Evolutionary conservation across 257 asterid species (phyloP).

Genomic region (Solanum piurae): DNA sequence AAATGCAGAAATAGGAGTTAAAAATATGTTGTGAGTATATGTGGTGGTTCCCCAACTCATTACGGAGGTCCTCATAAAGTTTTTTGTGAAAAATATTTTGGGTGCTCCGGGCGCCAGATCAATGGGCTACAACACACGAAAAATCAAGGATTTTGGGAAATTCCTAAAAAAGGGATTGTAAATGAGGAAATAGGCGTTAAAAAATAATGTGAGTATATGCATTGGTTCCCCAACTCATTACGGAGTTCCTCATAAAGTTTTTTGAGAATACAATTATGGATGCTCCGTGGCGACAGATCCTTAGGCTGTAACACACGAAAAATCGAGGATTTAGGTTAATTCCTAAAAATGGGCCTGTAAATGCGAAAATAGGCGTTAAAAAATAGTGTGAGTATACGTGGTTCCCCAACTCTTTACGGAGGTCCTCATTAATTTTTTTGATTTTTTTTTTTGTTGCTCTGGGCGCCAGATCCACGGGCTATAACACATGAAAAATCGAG

Average conservation of each 20-base stretch:
- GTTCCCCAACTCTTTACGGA: background rate
- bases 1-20: no score
- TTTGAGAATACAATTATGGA: no score
- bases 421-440: background rate
- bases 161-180: no score
- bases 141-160: no score
- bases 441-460: accelerated
- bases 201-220: background rate
- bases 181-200: background rate
- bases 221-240: background rate
- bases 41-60: no score
- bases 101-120: background rate
- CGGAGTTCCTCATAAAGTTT: background rate
- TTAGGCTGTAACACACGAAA: no score
- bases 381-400: background rate
- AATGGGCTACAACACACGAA: background rate
- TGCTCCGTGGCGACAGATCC: no score
- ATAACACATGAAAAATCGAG: background rate
- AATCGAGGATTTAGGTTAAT: no score
- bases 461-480: background rate
- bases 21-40: no score
- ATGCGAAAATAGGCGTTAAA: background rate
- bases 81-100: no score
- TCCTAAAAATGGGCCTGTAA: no score
- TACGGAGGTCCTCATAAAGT: background rate